Evolutionary conservation across 768 basidiomycete genomes (phyloP).

Genomic region (Gyrodon lividus): DNA sequence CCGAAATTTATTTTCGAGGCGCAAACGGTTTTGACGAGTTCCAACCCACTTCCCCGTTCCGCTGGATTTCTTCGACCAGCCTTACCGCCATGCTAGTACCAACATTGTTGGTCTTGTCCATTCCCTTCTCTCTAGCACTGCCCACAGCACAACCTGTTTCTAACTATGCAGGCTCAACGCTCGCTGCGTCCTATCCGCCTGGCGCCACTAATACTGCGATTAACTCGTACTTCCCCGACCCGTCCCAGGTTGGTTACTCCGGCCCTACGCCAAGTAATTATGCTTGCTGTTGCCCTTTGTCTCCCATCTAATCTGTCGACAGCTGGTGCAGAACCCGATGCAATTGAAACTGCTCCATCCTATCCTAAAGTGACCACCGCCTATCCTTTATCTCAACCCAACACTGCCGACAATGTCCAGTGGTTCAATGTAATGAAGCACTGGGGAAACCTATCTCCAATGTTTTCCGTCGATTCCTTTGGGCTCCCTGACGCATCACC

Average conservation of each 20-base stretch:
- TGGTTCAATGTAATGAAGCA: slow-evolving; percentile 46
- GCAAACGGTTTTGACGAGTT: not conserved
- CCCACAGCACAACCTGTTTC: slow-evolving; percentile 26
- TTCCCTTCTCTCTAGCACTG: slow-evolving; percentile 1
- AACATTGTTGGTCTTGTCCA: slow-evolving; percentile 1
- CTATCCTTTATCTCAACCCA: slow-evolving; percentile 43
- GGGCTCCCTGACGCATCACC: slow-evolving; percentile 50
- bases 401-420: slow-evolving; percentile 32
- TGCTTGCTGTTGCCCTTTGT: not conserved
- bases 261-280: slow-evolving; percentile 49
- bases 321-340: slow-evolving; percentile 45
- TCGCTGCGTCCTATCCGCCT: slow-evolving; percentile 40
- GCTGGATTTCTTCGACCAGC: not conserved
- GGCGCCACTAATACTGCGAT: slow-evolving; percentile 35
- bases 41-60: not conserved
- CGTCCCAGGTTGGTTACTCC: slow-evolving; percentile 42
- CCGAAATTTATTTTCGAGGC: not conserved
- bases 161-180: slow-evolving; percentile 42
- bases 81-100: not conserved
- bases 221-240: slow-evolving; percentile 41
- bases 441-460: slow-evolving; percentile 51
- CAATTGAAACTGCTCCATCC: slow-evolving; percentile 43
- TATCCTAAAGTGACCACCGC: slow-evolving; percentile 35
- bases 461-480: slow-evolving; percentile 50
- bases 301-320: not conserved